Evolutionary conservation across 2,329 filamentous ascomycete species (phyloP), one percentile per base, ranked within the genome.

Genomic region (Amauroascus niger): DNA sequence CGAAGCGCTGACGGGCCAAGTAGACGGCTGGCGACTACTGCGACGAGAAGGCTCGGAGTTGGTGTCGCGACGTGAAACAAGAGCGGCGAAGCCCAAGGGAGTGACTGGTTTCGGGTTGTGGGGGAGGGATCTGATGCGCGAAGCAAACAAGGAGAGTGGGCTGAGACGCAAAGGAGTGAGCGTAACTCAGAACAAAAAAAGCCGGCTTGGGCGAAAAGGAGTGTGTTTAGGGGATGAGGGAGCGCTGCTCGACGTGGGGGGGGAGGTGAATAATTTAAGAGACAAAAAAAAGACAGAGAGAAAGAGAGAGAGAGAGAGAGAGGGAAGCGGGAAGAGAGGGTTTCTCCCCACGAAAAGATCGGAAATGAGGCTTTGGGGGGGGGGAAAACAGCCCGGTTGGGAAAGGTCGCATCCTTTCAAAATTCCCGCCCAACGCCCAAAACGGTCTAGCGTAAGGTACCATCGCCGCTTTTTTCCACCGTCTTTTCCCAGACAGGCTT

Each of bases 161-260:
- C 52, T 52, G 55, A 47, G 46, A 49, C 51, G 55, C 55, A 48
- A 57, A 54, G 16, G 55, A 57, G 47, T 57, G 55, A 51, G 51
- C 51, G 53, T 55, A 35, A 41, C 55, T 52, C 50, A 52, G 50
- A 52, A 11, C 22, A 28, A 49, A 46, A 52, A 44, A 18, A 39
- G 35, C 33, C 14, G 45, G 13, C 6, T 24, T 6, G 6, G 32
- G 16, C 20, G 41, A 45, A 55, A 57, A 13, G 50, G 55, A 45
- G 8, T 53, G 44, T 35, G 1, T 32, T 18, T 37, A 6, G 37
- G 40, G 20, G 35, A 37, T 37, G 48, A 57, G n/a, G n/a, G n/a
- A n/a, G 54, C 54, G 49, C 54, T 56, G 54, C 50, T 53, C 54
- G 50, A 3, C 11, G 28, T 30, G 28, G 28, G 28, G 28, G 11